Conservation (phyloP, 257 asterid species). For the Leptodermis oblonga region DNA sequence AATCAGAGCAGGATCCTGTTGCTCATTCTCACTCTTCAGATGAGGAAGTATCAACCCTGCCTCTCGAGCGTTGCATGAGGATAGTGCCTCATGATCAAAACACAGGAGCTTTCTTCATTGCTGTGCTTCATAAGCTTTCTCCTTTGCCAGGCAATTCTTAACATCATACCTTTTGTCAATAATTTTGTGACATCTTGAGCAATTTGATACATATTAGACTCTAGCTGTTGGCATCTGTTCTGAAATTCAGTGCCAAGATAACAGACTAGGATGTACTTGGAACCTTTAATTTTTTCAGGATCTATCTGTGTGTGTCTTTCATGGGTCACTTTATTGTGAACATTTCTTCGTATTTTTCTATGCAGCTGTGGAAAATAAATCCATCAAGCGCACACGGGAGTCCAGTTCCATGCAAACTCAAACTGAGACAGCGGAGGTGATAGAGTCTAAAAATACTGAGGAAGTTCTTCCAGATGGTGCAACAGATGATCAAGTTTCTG, state of each 20-base stretch:
- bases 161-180: background rate
- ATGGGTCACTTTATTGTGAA: background rate
- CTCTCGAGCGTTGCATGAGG: conserved; percentile 93
- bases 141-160: conserved; percentile 56
- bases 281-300: background rate
- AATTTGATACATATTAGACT: background rate
- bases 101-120: conserved; percentile 97
- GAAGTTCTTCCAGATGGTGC: conserved; percentile 14
- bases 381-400: conserved; percentile 31
- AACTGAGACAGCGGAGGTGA: conserved; percentile 28
- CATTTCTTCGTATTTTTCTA: conserved; percentile 15
- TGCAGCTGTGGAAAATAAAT: conserved; percentile 51
- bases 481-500: conserved; percentile 17
- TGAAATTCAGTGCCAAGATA: background rate
- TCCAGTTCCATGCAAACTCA: conserved; percentile 34
- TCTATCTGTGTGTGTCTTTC: background rate
- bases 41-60: conserved; percentile 72
- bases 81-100: conserved; percentile 97
- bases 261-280: background rate
- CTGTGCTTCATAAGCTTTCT: conserved; percentile 71
- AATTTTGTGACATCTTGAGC: background rate
- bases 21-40: conserved; percentile 33
- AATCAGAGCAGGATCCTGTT: conserved; percentile 30
- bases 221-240: background rate
- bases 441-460: conserved; percentile 33